Base-by-base conservation (phyloP, 140 eudicot species). In the Oenanthe javanica region DNA sequence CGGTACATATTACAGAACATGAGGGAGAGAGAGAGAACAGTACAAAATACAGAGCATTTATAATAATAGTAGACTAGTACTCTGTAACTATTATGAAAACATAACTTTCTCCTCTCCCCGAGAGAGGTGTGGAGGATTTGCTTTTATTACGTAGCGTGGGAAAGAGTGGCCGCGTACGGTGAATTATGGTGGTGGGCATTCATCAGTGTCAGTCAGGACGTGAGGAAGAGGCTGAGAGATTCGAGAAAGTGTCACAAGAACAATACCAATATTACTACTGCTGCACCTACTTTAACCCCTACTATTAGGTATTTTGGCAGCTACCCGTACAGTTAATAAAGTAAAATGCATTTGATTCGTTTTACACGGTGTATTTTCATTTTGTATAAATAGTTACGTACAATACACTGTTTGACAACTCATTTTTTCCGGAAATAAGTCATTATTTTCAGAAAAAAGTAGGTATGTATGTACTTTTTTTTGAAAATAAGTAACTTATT, bases 121-220 rank as follows among this genome's bases (percentile, higher is more conserved):
- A 61, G 69, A 61, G 5, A 61, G 36, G 69, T 61, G 36, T 8
- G n/a, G 36, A 31, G 36, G 36, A 61, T 61, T 10, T 9, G 69
- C 69, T 61, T 61, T 61, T 21, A 61, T n/a, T 61, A 61, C 69
- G 36, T 61, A 61, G n/a, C 69, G 69, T n/a, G 69, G 69, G 69
- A 21, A 2, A 5, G 36, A 61, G 69, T n/a, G 69, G 69, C 69
- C 69, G 69, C 69, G 69, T n/a, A 61, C 69, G 69, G 69, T n/a
- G 69, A 36, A 31, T 61, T 31, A n/a, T 15, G 61, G 69, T 61
- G 36, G 69, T n/a, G 69, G 66, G 69, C 69, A 61, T 61, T 61
- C 69, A 61, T n/a, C 69, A 61, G 36, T 61, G 69, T 61, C 69
- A 61, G 69, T 61, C 36, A 59, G 31, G 67, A 59, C 67, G 67